Conservation (phyloP, 805 yeast genomes). For the Suhomyces xylopsoci region DNA sequence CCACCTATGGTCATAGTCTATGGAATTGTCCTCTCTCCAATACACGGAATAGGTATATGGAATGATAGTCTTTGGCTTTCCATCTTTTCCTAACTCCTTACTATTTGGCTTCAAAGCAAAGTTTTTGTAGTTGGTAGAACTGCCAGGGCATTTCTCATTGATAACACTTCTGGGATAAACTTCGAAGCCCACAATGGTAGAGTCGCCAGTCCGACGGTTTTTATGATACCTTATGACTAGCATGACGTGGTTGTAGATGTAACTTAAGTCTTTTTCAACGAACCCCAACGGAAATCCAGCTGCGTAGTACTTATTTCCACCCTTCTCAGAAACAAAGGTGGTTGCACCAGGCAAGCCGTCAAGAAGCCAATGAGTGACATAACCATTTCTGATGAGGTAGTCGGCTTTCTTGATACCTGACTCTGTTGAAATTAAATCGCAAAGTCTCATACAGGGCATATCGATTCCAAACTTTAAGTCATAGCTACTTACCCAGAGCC, state of each 20-base stretch:
- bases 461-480: conserved; percentile 63
- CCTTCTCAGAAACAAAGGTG: conserved; percentile 59
- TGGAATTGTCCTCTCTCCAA: conserved; percentile 77
- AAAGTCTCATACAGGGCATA: conserved; percentile 59
- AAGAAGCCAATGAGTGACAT: conserved; percentile 78
- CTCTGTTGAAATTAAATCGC: conserved; percentile 60
- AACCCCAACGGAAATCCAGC: conserved; percentile 87
- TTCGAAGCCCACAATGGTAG: conserved; percentile 83
- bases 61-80: conserved; percentile 40
- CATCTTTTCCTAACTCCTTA: conserved; percentile 16
- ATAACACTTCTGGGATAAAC: conserved; percentile 81
- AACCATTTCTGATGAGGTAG: conserved; percentile 61
- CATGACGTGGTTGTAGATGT: conserved; percentile 77
- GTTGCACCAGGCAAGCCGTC: conserved; percentile 90
- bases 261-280: conserved; percentile 52
- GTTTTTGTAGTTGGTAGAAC: conserved; percentile 56
- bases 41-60: conserved; percentile 84
- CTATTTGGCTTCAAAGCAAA: conserved; percentile 45
- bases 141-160: conserved; percentile 70
- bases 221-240: conserved; percentile 69
- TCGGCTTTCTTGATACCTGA: conserved; percentile 54
- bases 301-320: conserved; percentile 67
- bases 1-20: conserved; percentile 72
- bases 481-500: conserved; percentile 74
- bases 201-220: conserved; percentile 34